Conservation (phyloP, 1,284 basidiomycete species). For the Sphagnurus paluster region DNA sequence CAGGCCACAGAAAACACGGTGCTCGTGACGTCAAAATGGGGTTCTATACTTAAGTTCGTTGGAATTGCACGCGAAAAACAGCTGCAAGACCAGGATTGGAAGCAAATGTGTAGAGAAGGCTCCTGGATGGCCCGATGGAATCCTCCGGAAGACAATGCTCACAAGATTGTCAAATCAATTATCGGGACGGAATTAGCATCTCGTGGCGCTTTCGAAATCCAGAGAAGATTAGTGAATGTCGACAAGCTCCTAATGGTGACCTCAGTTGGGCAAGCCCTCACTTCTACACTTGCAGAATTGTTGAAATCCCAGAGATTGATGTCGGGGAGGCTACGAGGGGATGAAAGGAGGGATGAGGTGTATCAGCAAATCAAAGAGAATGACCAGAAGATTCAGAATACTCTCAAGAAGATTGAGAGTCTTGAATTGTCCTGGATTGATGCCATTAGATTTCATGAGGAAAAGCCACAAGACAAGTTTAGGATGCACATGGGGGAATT, state of each 20-base stretch:
- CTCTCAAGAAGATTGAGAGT: too few relatives aligned
- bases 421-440: too few relatives aligned
- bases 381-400: too few relatives aligned
- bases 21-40: slow-evolving; percentile 26
- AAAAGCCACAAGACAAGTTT: too few relatives aligned
- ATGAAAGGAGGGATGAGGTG: too few relatives aligned
- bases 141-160: slow-evolving; percentile 12
- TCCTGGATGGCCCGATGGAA: slow-evolving; percentile 14
- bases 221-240: slow-evolving; percentile 21
- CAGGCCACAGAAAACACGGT: slow-evolving; percentile 19
- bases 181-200: background rate
- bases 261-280: slow-evolving; percentile 17
- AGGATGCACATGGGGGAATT: too few relatives aligned
- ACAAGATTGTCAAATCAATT: slow-evolving; percentile 12
- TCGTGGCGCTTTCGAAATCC: slow-evolving; percentile 16
- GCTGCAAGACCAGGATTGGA: slow-evolving; percentile 21
- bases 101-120: slow-evolving; percentile 17
- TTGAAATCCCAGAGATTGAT: slow-evolving; percentile 11
- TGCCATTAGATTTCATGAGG: too few relatives aligned
- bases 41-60: slow-evolving; percentile 9
- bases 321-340: too few relatives aligned
- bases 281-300: slow-evolving; percentile 11
- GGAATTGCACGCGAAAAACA: slow-evolving; percentile 18
- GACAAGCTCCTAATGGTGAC: slow-evolving; percentile 20
- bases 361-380: too few relatives aligned